These are phyloP conservation scores for Durotheca rogersii DNA, from an alignment of 495 filamentous ascomycete genomes.

Conservation along the genomic window DNA sequence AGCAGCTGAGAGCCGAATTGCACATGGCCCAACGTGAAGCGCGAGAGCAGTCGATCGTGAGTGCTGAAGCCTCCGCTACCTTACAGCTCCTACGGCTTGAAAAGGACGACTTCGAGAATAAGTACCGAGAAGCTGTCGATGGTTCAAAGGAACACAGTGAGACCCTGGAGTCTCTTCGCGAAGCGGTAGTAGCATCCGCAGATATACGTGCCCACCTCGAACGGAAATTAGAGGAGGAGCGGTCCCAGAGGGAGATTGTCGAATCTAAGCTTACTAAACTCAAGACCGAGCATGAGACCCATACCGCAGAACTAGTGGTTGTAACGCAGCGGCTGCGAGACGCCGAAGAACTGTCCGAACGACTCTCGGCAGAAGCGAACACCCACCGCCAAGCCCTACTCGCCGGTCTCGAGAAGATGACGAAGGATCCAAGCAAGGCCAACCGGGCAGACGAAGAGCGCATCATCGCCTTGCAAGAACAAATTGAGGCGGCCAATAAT, in stretches of 20 bases:
- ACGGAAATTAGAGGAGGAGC: conserved; percentile 81
- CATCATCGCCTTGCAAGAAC: conserved; percentile 73
- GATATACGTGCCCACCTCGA: conserved; percentile 75
- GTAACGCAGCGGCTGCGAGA: conserved; percentile 73
- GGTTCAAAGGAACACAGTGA: conserved; percentile 69
- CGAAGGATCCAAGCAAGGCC: conserved; percentile 51
- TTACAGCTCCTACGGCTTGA: conserved; percentile 75
- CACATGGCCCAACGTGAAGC: conserved; percentile 71
- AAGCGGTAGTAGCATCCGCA: conserved; percentile 74
- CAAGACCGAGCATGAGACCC: conserved; percentile 81
- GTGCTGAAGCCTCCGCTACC: conserved; percentile 71
- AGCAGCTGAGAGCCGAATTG: conserved; percentile 79
- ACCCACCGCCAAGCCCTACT: conserved; percentile 83
- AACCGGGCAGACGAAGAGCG: conserved; percentile 68
- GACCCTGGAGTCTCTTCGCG: conserved; percentile 71
- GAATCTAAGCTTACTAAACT: conserved; percentile 79
- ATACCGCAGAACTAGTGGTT: conserved; percentile 75
- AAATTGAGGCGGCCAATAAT: conserved; percentile 72
- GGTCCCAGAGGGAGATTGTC: conserved; percentile 69
- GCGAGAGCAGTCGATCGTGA: conserved; percentile 73
- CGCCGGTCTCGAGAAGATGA: conserved; percentile 74
- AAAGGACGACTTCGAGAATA: conserved; percentile 74
- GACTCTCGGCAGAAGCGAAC: conserved; percentile 80
- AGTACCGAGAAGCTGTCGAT: conserved; percentile 64
- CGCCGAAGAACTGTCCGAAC: conserved; percentile 88